Evolutionary conservation across 2,329 filamentous ascomycete genomes (phyloP).

Genomic region (Nothophaeocryptopus gaeumannii): DNA sequence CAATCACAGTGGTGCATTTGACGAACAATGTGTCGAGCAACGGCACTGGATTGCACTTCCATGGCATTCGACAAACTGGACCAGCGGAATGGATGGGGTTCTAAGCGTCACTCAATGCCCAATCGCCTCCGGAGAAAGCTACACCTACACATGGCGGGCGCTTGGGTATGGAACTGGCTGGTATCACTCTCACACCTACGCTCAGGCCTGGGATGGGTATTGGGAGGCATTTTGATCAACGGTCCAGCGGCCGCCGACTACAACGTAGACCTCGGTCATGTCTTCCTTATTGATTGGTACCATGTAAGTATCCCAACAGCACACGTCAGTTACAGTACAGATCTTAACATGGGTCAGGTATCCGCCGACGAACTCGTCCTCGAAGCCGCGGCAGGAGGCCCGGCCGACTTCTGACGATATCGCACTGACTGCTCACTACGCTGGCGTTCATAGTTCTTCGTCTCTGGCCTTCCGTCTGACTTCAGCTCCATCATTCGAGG

Average conservation of each 20-base stretch:
- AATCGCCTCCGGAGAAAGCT: conserved; percentile 32
- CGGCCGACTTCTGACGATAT: neutral
- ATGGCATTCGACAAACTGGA: conserved; percentile 36
- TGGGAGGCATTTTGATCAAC: conserved; percentile 40
- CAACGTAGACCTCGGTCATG: conserved; percentile 37
- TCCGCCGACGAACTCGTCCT: too few relatives aligned
- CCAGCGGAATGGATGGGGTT: conserved; percentile 33
- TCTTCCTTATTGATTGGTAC: conserved; percentile 40
- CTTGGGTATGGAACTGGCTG: conserved; percentile 32
- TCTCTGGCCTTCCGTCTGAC: too few relatives aligned
- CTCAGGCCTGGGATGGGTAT: conserved; percentile 33
- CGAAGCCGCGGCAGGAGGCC: too few relatives aligned
- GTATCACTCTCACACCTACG: conserved; percentile 28
- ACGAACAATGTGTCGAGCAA: conserved; percentile 41
- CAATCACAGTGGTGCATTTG: conserved; percentile 30
- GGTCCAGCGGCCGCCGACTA: conserved; percentile 35
- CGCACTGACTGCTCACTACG: neutral
- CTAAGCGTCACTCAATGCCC: conserved; percentile 33
- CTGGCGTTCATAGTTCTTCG: neutral
- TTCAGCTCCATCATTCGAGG: too few relatives aligned
- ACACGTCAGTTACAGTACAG: too few relatives aligned
- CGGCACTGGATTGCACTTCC: conserved; percentile 36
- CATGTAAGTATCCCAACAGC: conserved; percentile 25
- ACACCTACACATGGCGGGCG: conserved; percentile 34
- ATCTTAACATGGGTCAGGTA: too few relatives aligned